Evolutionary conservation across 352 stramenopile genomes (phyloP).

Genomic region (Phytophthora hybrid): DNA sequence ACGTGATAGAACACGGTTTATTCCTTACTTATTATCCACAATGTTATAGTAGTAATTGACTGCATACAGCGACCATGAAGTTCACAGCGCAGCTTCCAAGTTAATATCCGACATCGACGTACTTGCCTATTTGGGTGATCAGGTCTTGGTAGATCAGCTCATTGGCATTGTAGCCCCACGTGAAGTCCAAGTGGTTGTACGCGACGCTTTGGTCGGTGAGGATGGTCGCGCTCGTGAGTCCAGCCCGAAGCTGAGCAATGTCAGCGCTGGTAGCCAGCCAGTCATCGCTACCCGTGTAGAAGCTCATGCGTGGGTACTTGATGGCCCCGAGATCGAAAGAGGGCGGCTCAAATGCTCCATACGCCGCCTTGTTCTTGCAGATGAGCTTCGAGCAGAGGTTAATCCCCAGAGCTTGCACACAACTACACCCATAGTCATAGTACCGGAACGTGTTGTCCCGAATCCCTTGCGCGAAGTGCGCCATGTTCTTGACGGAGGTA

Average conservation of each 20-base stretch:
- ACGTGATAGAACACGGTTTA: background rate
- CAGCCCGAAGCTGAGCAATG: constrained; percentile 53
- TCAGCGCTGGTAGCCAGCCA: constrained; percentile 59
- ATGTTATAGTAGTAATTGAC: background rate
- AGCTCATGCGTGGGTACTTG: constrained; percentile 57
- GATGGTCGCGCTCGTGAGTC: constrained; percentile 56
- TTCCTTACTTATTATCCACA: background rate
- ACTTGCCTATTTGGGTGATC: constrained; percentile 61
- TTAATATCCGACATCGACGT: constrained; percentile 63
- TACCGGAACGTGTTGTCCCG: constrained; percentile 63
- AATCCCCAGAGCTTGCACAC: constrained; percentile 43
- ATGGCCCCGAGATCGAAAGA: constrained; percentile 53
- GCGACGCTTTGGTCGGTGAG: constrained; percentile 53
- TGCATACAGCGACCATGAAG: background rate
- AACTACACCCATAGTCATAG: constrained; percentile 73
- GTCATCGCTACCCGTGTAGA: constrained; percentile 63
- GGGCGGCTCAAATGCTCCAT: constrained; percentile 58
- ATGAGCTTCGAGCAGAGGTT: constrained; percentile 50
- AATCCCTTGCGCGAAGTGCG: constrained; percentile 68
- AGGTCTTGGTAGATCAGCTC: constrained; percentile 67
- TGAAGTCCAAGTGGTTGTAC: constrained; percentile 81
- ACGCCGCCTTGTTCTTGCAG: constrained; percentile 68
- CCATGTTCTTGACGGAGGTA: constrained; percentile 74
- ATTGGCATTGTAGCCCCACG: constrained; percentile 67
- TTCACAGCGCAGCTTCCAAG: background rate